Evolutionary conservation across 2,329 filamentous ascomycete species (phyloP).

Genomic region (Colletotrichum tabaci): DNA sequence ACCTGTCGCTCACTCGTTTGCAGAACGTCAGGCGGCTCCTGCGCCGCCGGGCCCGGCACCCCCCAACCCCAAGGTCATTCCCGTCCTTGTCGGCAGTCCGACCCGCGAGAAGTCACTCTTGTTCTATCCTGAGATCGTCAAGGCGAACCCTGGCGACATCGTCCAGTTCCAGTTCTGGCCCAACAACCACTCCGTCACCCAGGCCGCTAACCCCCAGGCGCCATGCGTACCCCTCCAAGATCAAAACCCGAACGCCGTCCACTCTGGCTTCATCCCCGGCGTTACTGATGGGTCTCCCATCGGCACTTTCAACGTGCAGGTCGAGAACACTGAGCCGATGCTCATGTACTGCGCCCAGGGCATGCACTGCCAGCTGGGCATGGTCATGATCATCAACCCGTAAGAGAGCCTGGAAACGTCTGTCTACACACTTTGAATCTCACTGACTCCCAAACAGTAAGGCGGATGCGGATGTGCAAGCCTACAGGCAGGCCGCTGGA

Average conservation of each 20-base stretch:
- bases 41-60: slow-evolving; percentile 25
- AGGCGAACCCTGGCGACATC: slow-evolving; percentile 54
- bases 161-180: slow-evolving; percentile 61
- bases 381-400: slow-evolving; percentile 67
- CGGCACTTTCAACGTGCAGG: slow-evolving; percentile 62
- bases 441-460: slow-evolving; percentile 19
- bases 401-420: slow-evolving; percentile 43
- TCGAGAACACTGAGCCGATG: slow-evolving; percentile 61
- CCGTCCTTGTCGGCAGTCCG: slow-evolving; percentile 71
- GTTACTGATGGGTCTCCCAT: slow-evolving; percentile 52
- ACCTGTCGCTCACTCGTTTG: background rate
- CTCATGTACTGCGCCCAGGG: slow-evolving; percentile 66
- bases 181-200: slow-evolving; percentile 61
- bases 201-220: slow-evolving; percentile 52
- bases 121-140: slow-evolving; percentile 55
- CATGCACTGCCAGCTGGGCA: slow-evolving; percentile 64
- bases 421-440: background rate
- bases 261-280: slow-evolving; percentile 60
- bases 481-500: slow-evolving; percentile 25
- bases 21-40: slow-evolving; percentile 33
- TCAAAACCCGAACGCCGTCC: slow-evolving; percentile 50
- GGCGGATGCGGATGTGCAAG: slow-evolving; percentile 32
- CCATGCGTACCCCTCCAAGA: slow-evolving; percentile 63
- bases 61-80: slow-evolving; percentile 39
- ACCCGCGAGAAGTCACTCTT: slow-evolving; percentile 64